Evolutionary conservation across 2,329 filamentous ascomycete species (phyloP), one percentile per base, ranked within the genome.

Genomic region (Lecanoromycetidae sp.): DNA sequence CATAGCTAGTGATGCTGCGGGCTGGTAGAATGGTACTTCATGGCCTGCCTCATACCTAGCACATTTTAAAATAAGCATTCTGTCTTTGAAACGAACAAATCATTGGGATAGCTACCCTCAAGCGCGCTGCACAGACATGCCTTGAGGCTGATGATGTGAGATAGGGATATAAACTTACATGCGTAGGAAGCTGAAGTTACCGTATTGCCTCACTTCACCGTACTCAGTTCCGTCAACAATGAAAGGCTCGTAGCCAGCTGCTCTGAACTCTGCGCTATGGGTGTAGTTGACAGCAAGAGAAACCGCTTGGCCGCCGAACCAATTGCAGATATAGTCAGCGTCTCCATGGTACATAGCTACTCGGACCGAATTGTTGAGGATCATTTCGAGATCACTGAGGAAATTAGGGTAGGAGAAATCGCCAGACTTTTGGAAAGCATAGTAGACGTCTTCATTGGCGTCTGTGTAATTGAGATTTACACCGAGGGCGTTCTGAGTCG

Each of bases 191-290:
- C 74, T 78, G 45, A 84, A 72, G 55, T 88, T 88, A 9, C 82
- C 84, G 56, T 77, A 84, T 61, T 91, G 84, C 3, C 84, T 75
- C 0, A 86, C 84, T 47, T 77, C 75, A 17, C 85, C 86, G 77
- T 84, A 58, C 79, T 76, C 62, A 5, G 73, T 70, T 22, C 71
- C 71, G 58, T 86, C 84, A 33, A 84, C 77, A 10, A 79, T 67
- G 52, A 91, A 78, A 12, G 81, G 77, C 0, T 77, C 75, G 59
- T 91, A 91, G 1, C 84, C 44, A 0, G 85, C 79, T 0, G 66
- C 61, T 1, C 71, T 66, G 59, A 90, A 91, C 22, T 71, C 64
- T 38, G 70, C 64, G 9, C 70, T 66, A 33, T 77, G 71, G 1
- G 61, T 57, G 52, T 67, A 67, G 34, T 71, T 62, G 0, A 87